Conservation (phyloP, 2,329 filamentous ascomycete genomes). For the Arthrobotrys entomopaga region DNA sequence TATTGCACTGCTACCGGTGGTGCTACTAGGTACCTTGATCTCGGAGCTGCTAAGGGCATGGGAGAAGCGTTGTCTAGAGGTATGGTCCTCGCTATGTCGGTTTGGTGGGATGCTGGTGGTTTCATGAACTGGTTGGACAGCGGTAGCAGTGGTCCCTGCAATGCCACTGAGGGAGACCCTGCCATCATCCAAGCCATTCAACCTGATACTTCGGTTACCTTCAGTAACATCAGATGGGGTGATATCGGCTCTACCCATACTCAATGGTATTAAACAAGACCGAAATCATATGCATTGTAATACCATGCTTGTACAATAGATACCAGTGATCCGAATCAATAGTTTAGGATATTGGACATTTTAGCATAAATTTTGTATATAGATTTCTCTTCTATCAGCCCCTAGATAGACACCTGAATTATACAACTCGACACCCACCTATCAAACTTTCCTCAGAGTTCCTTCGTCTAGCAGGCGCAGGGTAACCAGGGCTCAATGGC, state of each 20-base stretch:
- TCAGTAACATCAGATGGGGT: slow-evolving; percentile 70
- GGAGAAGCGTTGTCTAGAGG: slow-evolving; percentile 65
- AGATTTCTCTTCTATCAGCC: not conserved
- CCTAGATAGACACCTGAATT: not conserved
- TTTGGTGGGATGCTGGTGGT: slow-evolving; percentile 69
- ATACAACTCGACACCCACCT: too few species aligned
- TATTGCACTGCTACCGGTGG: slow-evolving; percentile 61
- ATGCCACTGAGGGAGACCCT: slow-evolving; percentile 67
- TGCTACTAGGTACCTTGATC: slow-evolving; percentile 60
- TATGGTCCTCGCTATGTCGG: slow-evolving; percentile 68
- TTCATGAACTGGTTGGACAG: slow-evolving; percentile 71
- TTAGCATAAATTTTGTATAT: slow-evolving; percentile 15
- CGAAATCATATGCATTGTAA: too few species aligned
- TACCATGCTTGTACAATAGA: too few species aligned
- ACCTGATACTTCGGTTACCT: slow-evolving; percentile 67
- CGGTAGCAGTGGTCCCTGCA: slow-evolving; percentile 67
- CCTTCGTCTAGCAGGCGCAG: not conserved
- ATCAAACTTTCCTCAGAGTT: too few species aligned
- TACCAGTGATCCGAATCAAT: too few species aligned
- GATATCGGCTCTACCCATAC: slow-evolving; percentile 69
- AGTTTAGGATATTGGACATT: not conserved
- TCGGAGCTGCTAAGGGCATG: slow-evolving; percentile 65
- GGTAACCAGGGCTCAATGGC: not conserved
- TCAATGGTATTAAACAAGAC: slow-evolving; percentile 14
- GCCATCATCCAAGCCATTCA: slow-evolving; percentile 65